Percentiles rank a stretch among this genome's conserved stretches.
These are phyloP conservation scores for Phytophthora ramorum DNA, from an alignment of 352 stramenopile species.

Conservation along the genomic window DNA sequence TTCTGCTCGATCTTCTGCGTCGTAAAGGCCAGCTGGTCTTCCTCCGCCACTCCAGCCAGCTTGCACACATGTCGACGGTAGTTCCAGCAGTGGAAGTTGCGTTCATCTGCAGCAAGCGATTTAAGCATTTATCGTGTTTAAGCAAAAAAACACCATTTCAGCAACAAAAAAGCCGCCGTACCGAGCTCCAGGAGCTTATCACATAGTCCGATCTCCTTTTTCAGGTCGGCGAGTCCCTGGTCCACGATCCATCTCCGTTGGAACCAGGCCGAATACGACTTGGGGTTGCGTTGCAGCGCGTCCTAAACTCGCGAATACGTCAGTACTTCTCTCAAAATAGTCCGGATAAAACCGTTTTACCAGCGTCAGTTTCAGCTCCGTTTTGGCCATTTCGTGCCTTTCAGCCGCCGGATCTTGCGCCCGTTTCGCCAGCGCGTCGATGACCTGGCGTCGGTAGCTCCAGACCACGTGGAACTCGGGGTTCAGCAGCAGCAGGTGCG, in stretches of 20 bases:
- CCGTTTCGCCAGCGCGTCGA: conserved; percentile 60
- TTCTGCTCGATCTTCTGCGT: conserved; percentile 97
- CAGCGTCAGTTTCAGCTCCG: conserved; percentile 89
- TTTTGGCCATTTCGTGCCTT: conserved; percentile 69
- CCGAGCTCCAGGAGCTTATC: conserved; percentile 83
- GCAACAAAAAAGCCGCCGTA: conserved; percentile 37
- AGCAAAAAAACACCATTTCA: conserved; percentile 10
- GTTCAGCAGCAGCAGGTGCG: conserved; percentile 95
- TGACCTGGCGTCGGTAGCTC: conserved; percentile 95
- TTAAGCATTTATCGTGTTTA: conserved; percentile 52
- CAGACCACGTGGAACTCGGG: conserved; percentile 97
- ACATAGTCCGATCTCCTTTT: conserved; percentile 81
- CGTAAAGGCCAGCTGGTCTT: conserved; percentile 95
- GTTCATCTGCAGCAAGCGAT: conserved; percentile 81
- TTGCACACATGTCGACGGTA: conserved; percentile 90
- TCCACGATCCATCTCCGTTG: conserved; percentile 89
- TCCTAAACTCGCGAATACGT: conserved; percentile 51
- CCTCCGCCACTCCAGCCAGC: conserved; percentile 48
- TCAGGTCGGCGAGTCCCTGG: conserved; percentile 64
- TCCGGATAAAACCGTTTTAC: conserved; percentile 39
- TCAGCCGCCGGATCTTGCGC: conserved; percentile 24
- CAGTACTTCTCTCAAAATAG: not conserved
- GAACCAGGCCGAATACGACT: conserved; percentile 96
- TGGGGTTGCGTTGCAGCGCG: conserved; percentile 96
- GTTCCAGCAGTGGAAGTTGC: conserved; percentile 99